A percentile compares a stretch with the other conserved stretches of the same genome.
These are phyloP conservation scores for Blastobotrys proliferans DNA, from an alignment of 1,139 yeast genomes.

Conservation along the genomic window DNA sequence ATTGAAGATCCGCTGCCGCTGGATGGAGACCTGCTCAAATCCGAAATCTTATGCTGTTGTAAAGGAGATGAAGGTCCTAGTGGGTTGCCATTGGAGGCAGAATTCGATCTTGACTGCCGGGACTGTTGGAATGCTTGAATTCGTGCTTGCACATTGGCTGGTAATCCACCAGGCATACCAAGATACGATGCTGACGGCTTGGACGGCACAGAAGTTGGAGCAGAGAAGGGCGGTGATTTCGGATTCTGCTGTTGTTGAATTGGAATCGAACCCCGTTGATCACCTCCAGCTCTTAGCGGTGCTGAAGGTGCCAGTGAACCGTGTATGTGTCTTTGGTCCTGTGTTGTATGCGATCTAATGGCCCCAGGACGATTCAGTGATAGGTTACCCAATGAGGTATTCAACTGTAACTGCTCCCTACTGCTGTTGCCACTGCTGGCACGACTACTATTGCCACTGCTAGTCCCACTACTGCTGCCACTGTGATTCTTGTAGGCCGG, in stretches of 20 bases:
- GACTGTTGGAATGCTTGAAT: constrained; percentile 29
- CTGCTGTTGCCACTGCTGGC: no score
- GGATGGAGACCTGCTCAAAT: constrained; percentile 9
- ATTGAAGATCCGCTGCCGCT: constrained; percentile 5
- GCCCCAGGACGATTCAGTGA: no score
- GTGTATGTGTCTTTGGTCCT: no score
- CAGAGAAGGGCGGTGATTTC: constrained; percentile 1
- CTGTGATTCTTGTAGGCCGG: no score
- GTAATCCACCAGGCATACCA: constrained; percentile 10
- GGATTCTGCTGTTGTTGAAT: background rate
- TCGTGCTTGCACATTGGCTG: constrained; percentile 24
- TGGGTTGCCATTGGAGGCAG: constrained; percentile 10
- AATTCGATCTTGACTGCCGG: constrained; percentile 26
- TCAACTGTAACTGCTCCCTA: no score
- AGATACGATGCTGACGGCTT: constrained; percentile 4
- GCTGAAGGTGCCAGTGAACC: no score
- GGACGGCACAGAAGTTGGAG: background rate
- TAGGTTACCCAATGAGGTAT: no score
- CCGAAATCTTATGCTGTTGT: constrained; percentile 3
- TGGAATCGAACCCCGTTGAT: no score
- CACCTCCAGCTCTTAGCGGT: no score
- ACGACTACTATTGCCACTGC: no score
- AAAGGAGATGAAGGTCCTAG: constrained; percentile 6
- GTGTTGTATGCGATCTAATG: no score
- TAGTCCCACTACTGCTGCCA: no score